A percentile compares a stretch with the other conserved stretches of the same genome.
These are phyloP conservation scores for Nakazawaea wyomingensis DNA, from an alignment of 805 yeast species.

Conservation along the genomic window DNA sequence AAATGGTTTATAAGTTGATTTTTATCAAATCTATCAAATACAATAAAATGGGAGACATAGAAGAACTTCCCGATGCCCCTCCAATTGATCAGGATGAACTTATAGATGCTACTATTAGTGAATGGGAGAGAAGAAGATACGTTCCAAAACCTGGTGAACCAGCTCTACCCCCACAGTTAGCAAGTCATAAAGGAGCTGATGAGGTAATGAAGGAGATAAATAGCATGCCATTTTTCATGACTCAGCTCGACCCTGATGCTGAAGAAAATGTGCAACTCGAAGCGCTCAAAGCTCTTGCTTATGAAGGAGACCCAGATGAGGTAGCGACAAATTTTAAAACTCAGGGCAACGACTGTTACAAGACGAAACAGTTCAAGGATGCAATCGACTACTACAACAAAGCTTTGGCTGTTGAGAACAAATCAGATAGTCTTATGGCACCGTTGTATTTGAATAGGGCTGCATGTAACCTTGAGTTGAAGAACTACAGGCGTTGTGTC, in stretches of 20 bases:
- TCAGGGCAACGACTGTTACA: conserved; percentile 89
- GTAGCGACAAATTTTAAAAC: conserved; percentile 82
- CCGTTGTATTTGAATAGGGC: conserved; percentile 79
- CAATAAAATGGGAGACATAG: conserved; percentile 9
- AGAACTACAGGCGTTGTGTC: conserved; percentile 80
- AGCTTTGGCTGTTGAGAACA: conserved; percentile 70
- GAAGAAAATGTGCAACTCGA: conserved; percentile 74
- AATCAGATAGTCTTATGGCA: conserved; percentile 46
- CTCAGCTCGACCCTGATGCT: conserved; percentile 70
- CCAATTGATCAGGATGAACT: conserved; percentile 4
- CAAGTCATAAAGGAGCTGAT: conserved; percentile 64
- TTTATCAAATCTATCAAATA: background rate
- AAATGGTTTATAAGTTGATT: no score
- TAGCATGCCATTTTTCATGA: conserved; percentile 92
- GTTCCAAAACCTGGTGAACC: conserved; percentile 52
- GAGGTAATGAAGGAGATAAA: conserved; percentile 76
- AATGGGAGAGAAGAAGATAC: conserved; percentile 27
- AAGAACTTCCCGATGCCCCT: conserved; percentile 11
- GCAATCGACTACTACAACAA: conserved; percentile 78
- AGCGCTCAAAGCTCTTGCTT: conserved; percentile 86
- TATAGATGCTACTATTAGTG: conserved; percentile 17
- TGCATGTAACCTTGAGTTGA: conserved; percentile 82
- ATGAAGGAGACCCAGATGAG: conserved; percentile 94
- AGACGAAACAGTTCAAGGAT: conserved; percentile 60
- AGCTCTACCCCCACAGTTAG: conserved; percentile 75